Base-by-base conservation (phyloP, 2,329 filamentous ascomycete species). In the Zopfia rhizophila region DNA sequence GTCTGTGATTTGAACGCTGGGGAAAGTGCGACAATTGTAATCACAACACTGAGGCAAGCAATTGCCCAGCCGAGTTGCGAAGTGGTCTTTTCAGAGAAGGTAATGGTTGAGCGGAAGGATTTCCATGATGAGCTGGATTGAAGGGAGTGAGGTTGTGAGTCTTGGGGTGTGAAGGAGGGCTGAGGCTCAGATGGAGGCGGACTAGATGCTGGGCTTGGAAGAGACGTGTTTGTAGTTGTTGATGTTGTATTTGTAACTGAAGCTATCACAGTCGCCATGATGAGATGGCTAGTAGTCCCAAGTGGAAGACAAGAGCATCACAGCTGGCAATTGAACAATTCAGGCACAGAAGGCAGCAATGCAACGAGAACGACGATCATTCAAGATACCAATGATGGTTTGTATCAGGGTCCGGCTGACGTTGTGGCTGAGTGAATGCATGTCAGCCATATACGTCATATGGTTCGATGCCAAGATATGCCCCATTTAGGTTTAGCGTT, bases 41-140 rank as follows among this genome's bases (percentile, higher is more conserved):
- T 45, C 2, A 58, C 11, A 5, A 55, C 50, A 16, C 53, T 54
- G 12, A 54, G 36, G 21, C 56, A 45, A 4, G 55, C 55, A 13
- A 58, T 44, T n/a, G 37, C 36, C 55, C 55, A 58, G 10, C 55
- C 55, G 3, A 58, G 43, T 14, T 48, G 45, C 3, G 53, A 44
- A 4, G 47, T 43, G 7, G 50, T 45, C 33, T 48, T 49, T 27
- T 56, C 53, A 4, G 55, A 52, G 4, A 55, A 10, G 5, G 38
- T 46, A 10, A 56, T 25, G 8, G 23, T 50, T 3, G 55, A 54
- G 10, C 48, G 47, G 24, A 58, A 31, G 7, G 50, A 54, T 17
- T 50, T 45, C 53, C 55, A 58, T 21, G 53, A 54, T 4, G 50
- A 31, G 25, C 43, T 53, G 4, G 46, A n/a, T 19, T 39, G 40